A percentile compares a stretch with the other conserved stretches of the same genome.
Evolutionary conservation across 768 basidiomycete genomes (phyloP).

Genomic region (Lentinula sp.): DNA sequence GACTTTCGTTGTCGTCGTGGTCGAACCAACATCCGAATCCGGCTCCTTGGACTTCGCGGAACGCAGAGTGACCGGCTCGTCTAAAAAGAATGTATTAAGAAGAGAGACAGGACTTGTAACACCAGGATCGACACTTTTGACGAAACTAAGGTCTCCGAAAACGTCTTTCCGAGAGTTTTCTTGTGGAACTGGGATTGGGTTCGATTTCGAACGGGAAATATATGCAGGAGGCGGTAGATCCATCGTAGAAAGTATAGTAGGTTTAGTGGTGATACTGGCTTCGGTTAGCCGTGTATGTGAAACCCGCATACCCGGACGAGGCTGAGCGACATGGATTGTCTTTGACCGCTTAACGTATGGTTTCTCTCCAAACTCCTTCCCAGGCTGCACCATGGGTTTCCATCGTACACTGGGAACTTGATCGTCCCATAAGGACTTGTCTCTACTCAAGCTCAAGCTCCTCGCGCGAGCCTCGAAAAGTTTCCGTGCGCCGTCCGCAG

Average conservation of each 20-base stretch:
- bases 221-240: neutral
- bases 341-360: neutral
- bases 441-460: neutral
- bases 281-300: neutral
- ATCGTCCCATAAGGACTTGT: neutral
- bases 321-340: neutral
- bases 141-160: slow-evolving; percentile 3
- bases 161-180: neutral
- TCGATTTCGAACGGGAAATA: neutral
- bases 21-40: neutral
- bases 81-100: neutral
- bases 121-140: neutral
- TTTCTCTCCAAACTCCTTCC: neutral
- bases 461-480: slow-evolving; percentile 35
- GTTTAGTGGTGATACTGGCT: neutral
- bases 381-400: neutral
- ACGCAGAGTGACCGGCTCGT: neutral
- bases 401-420: neutral
- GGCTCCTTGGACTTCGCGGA: neutral
- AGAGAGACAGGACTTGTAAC: neutral
- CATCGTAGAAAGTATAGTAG: neutral
- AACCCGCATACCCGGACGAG: neutral
- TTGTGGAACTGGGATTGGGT: neutral
- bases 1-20: neutral
- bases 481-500: slow-evolving; percentile 42